Evolutionary conservation across 2,329 filamentous ascomycete genomes (phyloP).

Genomic region (Colletotrichum lupini): DNA sequence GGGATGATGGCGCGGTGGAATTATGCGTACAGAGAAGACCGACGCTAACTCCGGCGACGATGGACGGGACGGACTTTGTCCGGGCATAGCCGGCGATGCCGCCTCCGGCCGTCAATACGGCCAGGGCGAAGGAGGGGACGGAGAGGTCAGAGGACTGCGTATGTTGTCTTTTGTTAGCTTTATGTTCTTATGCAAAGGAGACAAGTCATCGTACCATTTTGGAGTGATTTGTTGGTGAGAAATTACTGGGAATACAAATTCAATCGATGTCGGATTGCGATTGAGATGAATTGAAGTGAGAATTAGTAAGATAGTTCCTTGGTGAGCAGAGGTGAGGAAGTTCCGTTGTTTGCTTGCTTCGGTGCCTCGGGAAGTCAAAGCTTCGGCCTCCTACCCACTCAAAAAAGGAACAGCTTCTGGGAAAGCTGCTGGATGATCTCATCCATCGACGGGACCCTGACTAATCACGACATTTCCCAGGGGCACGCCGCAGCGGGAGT

Average conservation of each 20-base stretch:
- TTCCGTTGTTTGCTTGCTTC: conserved; percentile 1
- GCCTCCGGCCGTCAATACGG: conserved; percentile 84
- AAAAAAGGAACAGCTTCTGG: not conserved
- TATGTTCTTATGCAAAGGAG: not conserved
- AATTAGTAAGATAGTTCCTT: not conserved
- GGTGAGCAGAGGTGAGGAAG: conserved; percentile 11
- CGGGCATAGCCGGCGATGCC: conserved; percentile 88
- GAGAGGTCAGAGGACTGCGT: conserved; percentile 52
- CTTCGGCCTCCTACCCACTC: conserved; percentile 21
- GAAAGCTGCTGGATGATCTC: conserved; percentile 27
- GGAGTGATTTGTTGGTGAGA: not conserved
- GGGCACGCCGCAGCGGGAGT: not conserved
- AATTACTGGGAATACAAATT: not conserved
- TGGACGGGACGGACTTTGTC: conserved; percentile 87
- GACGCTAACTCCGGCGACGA: conserved; percentile 86
- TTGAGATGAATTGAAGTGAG: not conserved
- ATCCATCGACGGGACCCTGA: conserved; percentile 24
- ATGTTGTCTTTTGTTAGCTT: conserved; percentile 21
- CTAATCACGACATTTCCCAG: conserved; percentile 18
- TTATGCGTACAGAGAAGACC: conserved; percentile 68
- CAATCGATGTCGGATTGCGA: not conserved
- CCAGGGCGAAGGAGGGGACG: conserved; percentile 81
- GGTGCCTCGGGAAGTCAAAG: conserved; percentile 29
- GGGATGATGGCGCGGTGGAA: not conserved
- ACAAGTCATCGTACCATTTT: conserved; percentile 17